Base-by-base conservation (phyloP, 176 grass and related monocot species). In the Echinochloa phyllopogon region DNA sequence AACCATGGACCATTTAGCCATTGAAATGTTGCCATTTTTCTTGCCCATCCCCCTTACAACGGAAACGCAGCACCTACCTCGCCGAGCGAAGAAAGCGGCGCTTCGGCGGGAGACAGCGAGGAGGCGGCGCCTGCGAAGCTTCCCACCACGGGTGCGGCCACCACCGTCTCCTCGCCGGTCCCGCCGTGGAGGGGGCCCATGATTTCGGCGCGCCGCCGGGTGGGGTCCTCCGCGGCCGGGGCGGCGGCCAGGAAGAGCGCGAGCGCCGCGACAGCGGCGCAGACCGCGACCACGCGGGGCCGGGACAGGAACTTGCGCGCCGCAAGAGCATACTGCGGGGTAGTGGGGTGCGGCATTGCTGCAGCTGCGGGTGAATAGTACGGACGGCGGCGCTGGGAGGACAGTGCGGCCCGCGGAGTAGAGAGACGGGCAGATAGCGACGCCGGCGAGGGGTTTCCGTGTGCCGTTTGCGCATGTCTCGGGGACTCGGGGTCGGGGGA, bases 211-310 rank as follows among this genome's bases (percentile, higher is more conserved):
- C 55, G 65, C 49, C 21, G 15, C 7, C 50, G 75, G 80, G 14
- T 24, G 67, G 87, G 87, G n/a, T 77, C 78, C 53, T 81, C 78
- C 68, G 75, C 29, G 49, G 48, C 8, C 23, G 66, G 85, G 27
- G 76, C 44, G 4, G 77, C 45, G 3, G 76, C 51, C 3, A 90
- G 78, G 69, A 95, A 16, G 44, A 88, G 69, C 48, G 42, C 48
- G 79, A 85, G 33, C 58, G 83, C 41, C 25, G 89, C 56, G 38
- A 81, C 74, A 48, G 79, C 63, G 21, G 86, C 76, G 85, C 87
- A 87, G 69, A 41, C 53, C 40, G 18, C 27, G 18, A 78, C 88
- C 10, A 8, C 67, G 65, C 75, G 61, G 85, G 61, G 82, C 59
- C 82, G 78, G 6, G 62, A 18, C 72, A 91, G 82, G 65, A 92